phyloP scores from a whole-genome alignment of 352 stramenopile genomes.

The Peronospora tabacina region DNA sequence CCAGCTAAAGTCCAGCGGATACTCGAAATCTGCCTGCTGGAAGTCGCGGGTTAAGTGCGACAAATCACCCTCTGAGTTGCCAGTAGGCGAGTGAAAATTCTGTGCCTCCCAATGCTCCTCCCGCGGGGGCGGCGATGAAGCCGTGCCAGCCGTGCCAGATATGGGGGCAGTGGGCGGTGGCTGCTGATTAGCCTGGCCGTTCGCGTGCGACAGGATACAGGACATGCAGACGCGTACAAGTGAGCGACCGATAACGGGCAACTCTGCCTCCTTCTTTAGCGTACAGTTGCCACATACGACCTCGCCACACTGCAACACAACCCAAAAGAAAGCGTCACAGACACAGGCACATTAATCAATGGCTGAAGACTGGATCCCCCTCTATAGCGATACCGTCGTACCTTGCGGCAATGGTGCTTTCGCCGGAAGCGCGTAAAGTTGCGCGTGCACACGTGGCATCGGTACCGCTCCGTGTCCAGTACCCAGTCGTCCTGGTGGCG shows the following conservation, averaged over 20 bases:
- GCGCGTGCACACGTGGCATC: slow-evolving; percentile 82
- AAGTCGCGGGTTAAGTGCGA: slow-evolving; percentile 73
- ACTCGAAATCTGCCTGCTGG: slow-evolving; percentile 76
- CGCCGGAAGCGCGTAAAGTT: slow-evolving; percentile 85
- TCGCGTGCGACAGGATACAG: slow-evolving; percentile 82
- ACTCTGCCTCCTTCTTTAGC: slow-evolving; percentile 80
- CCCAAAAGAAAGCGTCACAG: background rate
- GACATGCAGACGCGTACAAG: slow-evolving; percentile 86
- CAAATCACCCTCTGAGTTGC: slow-evolving; percentile 70
- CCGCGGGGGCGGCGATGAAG: slow-evolving; percentile 36
- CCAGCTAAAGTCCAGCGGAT: slow-evolving; percentile 84
- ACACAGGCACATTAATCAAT: slow-evolving; percentile 3
- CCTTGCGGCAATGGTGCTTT: slow-evolving; percentile 87
- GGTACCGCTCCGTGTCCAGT: slow-evolving; percentile 79
- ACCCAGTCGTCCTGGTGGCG: slow-evolving; percentile 86
- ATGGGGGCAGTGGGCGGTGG: slow-evolving; percentile 35
- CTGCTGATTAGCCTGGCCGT: slow-evolving; percentile 69
- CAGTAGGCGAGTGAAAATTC: slow-evolving; percentile 76
- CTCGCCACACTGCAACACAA: slow-evolving; percentile 56
- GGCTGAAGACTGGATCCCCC: background rate
- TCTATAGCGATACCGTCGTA: slow-evolving; percentile 11
- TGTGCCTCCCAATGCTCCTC: slow-evolving; percentile 62
- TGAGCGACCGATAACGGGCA: slow-evolving; percentile 77
- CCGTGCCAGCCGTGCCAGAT: slow-evolving; percentile 33
- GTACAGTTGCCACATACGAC: slow-evolving; percentile 85